These are phyloP conservation scores for Pythium oligandrum DNA, from an alignment of 352 stramenopile genomes.

Conservation along the genomic window DNA sequence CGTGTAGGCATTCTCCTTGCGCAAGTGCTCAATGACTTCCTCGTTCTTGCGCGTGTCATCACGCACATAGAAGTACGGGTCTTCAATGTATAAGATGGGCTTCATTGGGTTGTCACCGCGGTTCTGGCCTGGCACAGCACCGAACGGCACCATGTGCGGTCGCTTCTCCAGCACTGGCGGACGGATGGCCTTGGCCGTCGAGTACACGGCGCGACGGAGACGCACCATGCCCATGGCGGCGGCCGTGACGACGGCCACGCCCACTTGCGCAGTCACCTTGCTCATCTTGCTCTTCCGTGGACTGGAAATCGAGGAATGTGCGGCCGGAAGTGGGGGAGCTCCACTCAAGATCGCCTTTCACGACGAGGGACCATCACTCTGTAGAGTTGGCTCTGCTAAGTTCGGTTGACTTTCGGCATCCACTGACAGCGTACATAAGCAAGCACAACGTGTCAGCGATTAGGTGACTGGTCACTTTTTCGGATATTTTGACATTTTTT, in stretches of 20 bases:
- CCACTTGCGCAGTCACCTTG: conserved; percentile 35
- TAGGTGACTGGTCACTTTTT: too few relatives aligned
- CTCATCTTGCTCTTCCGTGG: conserved; percentile 30
- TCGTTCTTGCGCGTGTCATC: conserved; percentile 91
- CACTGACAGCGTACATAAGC: too few relatives aligned
- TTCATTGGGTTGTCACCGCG: conserved; percentile 85
- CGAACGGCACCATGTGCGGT: conserved; percentile 80
- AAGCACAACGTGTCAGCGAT: too few relatives aligned
- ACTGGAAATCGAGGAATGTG: background rate
- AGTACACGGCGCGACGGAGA: conserved; percentile 56
- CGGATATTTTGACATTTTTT: too few relatives aligned
- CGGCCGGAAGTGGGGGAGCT: too few relatives aligned
- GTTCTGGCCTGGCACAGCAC: conserved; percentile 72
- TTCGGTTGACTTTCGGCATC: too few relatives aligned
- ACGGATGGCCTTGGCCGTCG: conserved; percentile 28
- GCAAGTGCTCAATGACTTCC: conserved; percentile 90
- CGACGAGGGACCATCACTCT: too few relatives aligned
- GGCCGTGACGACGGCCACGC: conserved; percentile 45
- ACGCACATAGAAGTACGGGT: conserved; percentile 95
- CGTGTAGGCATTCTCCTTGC: conserved; percentile 93
- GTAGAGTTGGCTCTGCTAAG: too few relatives aligned
- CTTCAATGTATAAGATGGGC: conserved; percentile 83
- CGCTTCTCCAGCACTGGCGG: conserved; percentile 67
- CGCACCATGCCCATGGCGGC: conserved; percentile 59
- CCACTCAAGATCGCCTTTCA: too few relatives aligned